These are phyloP conservation scores for Hirschfeldia incana DNA, from an alignment of 345 rosid species.

Conservation along the genomic window DNA sequence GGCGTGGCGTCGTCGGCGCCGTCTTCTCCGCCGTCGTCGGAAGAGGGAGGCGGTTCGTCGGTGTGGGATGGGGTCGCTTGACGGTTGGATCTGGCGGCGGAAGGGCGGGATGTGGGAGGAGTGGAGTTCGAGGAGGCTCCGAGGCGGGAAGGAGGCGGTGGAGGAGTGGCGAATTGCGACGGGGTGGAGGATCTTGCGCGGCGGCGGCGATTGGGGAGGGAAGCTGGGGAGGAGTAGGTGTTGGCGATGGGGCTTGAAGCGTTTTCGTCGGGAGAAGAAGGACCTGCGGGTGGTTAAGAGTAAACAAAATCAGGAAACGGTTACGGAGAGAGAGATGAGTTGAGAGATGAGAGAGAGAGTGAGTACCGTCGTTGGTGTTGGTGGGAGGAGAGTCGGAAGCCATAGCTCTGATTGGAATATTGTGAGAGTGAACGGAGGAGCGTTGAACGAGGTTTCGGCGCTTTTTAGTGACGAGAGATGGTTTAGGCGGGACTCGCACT, in stretches of 20 bases:
- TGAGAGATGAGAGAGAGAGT: background rate
- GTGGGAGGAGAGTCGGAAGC: constrained; percentile 67
- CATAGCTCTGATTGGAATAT: constrained; percentile 48
- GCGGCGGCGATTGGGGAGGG: constrained; percentile 33
- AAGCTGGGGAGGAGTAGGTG: constrained; percentile 59
- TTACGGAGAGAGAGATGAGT: background rate
- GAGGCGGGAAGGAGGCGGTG: constrained; percentile 40
- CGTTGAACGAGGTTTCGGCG: constrained; percentile 7
- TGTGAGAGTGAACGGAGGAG: constrained; percentile 3
- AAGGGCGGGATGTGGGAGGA: constrained; percentile 52
- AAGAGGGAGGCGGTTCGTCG: constrained; percentile 53
- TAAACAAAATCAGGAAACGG: background rate
- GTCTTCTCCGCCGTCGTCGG: constrained; percentile 70
- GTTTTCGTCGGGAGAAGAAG: constrained; percentile 68
- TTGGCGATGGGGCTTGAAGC: constrained; percentile 68
- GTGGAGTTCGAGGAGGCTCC: constrained; percentile 51
- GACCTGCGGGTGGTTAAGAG: constrained; percentile 41
- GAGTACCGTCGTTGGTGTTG: constrained; percentile 46
- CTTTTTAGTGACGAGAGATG: constrained; percentile 1
- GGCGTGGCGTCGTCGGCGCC: constrained; percentile 71
- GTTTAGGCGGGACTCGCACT: constrained; percentile 31
- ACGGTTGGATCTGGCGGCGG: constrained; percentile 34
- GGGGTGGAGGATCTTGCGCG: constrained; percentile 41
- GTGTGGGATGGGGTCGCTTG: constrained; percentile 31
- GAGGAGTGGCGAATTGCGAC: constrained; percentile 42